These are phyloP conservation scores for Lachnellula hyalina DNA, from an alignment of 2,329 filamentous ascomycete genomes.

Conservation along the genomic window DNA sequence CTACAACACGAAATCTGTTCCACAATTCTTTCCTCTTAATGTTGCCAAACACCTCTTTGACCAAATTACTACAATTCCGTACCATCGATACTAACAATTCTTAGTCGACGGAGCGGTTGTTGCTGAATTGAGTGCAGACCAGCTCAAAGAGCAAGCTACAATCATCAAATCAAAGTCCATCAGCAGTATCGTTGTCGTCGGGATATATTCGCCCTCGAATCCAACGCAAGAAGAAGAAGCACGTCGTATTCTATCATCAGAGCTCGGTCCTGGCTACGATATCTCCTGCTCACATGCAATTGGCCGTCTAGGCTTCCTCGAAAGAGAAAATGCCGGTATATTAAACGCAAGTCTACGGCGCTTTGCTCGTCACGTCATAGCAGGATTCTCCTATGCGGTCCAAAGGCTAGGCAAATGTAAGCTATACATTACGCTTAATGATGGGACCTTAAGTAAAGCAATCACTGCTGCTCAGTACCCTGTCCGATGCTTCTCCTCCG, in stretches of 20 bases:
- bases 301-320: slow-evolving; percentile 44
- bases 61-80: slow-evolving; percentile 1
- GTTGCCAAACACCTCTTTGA: not conserved
- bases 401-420: slow-evolving; percentile 42
- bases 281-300: slow-evolving; percentile 47
- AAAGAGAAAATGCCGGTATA: slow-evolving; percentile 60
- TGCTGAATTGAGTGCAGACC: slow-evolving; percentile 15
- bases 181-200: slow-evolving; percentile 47
- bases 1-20: not conserved
- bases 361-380: slow-evolving; percentile 53
- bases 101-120: slow-evolving; percentile 27
- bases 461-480: slow-evolving; percentile 50
- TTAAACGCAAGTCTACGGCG: slow-evolving; percentile 57
- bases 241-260: slow-evolving; percentile 37
- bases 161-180: slow-evolving; percentile 32
- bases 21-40: not conserved
- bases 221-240: slow-evolving; percentile 48
- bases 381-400: slow-evolving; percentile 49
- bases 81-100: not conserved
- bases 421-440: slow-evolving; percentile 56
- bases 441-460: slow-evolving; percentile 54
- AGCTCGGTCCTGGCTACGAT: slow-evolving; percentile 38
- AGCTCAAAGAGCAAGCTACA: slow-evolving; percentile 27
- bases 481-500: slow-evolving; percentile 57
- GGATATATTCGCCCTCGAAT: slow-evolving; percentile 55